Percentiles rank a stretch among this genome's conserved stretches.
Conservation (phyloP, 2,329 filamentous ascomycete species). For the Xylariaceae sp. region DNA sequence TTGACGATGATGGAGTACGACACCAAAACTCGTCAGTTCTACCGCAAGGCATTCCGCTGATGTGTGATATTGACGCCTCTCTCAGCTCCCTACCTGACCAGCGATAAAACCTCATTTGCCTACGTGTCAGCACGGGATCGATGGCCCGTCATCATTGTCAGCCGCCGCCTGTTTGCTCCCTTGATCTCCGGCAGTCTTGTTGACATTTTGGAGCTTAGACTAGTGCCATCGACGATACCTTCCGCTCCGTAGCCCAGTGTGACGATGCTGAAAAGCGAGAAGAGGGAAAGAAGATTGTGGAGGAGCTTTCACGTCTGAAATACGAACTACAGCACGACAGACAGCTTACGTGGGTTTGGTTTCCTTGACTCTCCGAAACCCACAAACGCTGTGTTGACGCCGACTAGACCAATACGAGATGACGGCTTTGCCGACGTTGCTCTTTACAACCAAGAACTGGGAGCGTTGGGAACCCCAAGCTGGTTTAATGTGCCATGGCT, state of each 20-base stretch:
- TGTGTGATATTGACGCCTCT: neutral
- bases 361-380: neutral
- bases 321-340: constrained; percentile 95
- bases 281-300: constrained; percentile 87
- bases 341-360: constrained; percentile 67
- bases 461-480: constrained; percentile 71
- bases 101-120: constrained; percentile 85
- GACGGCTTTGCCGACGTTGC: constrained; percentile 79
- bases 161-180: constrained; percentile 34
- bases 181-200: constrained; percentile 3
- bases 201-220: constrained; percentile 61
- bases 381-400: neutral
- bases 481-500: constrained; percentile 92
- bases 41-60: neutral
- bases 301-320: constrained; percentile 81
- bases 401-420: constrained; percentile 71
- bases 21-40: constrained; percentile 69
- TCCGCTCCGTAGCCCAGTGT: constrained; percentile 69
- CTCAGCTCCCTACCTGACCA: constrained; percentile 76
- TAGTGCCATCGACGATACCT: constrained; percentile 91
- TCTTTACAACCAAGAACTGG: constrained; percentile 85
- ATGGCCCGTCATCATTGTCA: constrained; percentile 92
- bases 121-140: constrained; percentile 82
- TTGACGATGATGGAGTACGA: constrained; percentile 28
- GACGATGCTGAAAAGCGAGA: constrained; percentile 68